phyloP scores from a whole-genome alignment of 2,329 filamentous ascomycete genomes.

The Canariomyces notabilis region DNA sequence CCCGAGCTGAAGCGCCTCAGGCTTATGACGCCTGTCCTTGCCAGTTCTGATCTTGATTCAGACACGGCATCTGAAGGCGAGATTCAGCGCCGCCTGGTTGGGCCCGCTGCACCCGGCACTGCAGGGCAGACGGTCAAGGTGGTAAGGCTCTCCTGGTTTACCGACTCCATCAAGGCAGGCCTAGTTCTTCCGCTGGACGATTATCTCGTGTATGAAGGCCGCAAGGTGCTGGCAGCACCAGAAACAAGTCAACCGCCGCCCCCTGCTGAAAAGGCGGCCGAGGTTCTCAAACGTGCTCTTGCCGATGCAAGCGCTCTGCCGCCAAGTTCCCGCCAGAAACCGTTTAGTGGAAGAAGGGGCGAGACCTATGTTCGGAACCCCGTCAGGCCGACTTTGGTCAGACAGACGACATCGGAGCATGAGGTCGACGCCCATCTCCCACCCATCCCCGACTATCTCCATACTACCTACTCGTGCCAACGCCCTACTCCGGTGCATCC shows the following conservation, averaged over 20 bases:
- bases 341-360: slow-evolving; percentile 16
- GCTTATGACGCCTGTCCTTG: slow-evolving; percentile 8
- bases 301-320: slow-evolving; percentile 17
- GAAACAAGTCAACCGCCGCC: slow-evolving; percentile 8
- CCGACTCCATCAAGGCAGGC: slow-evolving; percentile 44
- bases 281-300: slow-evolving; percentile 31
- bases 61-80: slow-evolving; percentile 27
- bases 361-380: slow-evolving; percentile 17
- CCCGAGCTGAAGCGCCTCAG: slow-evolving; percentile 31
- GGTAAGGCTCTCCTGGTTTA: slow-evolving; percentile 55
- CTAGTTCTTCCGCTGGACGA: slow-evolving; percentile 42
- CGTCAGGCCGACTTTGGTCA: slow-evolving; percentile 42
- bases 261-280: slow-evolving; percentile 20
- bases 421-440: slow-evolving; percentile 56
- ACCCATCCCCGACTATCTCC: slow-evolving; percentile 61
- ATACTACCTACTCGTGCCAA: slow-evolving; percentile 71
- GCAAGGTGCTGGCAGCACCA: slow-evolving; percentile 24
- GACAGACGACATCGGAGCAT: slow-evolving; percentile 73
- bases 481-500: slow-evolving; percentile 64
- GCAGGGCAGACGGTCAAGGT: slow-evolving; percentile 37
- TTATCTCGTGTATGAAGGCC: slow-evolving; percentile 53
- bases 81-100: slow-evolving; percentile 11
- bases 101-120: slow-evolving; percentile 4
- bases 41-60: slow-evolving; percentile 23
- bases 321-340: slow-evolving; percentile 10